Evolutionary conservation across 2,329 filamentous ascomycete species (phyloP).

Genomic region (Pseudogymnoascus sp.): DNA sequence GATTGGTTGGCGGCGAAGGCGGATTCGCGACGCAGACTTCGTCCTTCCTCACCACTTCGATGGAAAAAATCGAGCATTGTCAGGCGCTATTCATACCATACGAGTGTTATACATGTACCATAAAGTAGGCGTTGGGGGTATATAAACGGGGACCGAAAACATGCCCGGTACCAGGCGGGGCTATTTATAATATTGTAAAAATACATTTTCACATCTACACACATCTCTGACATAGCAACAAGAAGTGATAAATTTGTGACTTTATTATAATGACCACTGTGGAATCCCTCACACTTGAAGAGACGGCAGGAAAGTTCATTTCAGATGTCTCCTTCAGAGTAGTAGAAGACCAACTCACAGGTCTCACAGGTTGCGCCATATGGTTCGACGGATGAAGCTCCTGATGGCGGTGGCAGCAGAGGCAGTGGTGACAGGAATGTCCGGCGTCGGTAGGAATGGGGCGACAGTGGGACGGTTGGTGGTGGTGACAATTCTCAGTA

Average conservation of each 20-base stretch:
- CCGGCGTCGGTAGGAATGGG: neutral
- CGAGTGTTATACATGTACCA: neutral
- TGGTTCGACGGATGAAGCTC: too few species aligned
- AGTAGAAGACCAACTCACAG: neutral
- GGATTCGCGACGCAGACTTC: too few species aligned
- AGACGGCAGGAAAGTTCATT: neutral
- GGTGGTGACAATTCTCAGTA: too few species aligned
- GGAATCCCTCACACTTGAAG: neutral
- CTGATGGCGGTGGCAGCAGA: neutral
- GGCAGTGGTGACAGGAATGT: neutral
- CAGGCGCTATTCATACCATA: neutral
- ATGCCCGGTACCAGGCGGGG: neutral
- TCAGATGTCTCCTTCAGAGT: neutral
- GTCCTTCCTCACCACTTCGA: neutral
- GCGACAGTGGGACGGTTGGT: neutral
- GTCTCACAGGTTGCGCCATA: too few species aligned
- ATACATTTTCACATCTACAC: neutral
- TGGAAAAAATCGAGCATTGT: neutral
- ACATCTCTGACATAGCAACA: neutral
- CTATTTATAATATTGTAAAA: neutral
- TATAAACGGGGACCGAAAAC: neutral
- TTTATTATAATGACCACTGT: neutral
- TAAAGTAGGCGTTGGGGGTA: neutral
- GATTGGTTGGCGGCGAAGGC: neutral
- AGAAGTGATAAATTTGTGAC: neutral